Percentiles rank a stretch among this genome's conserved stretches.
These are phyloP conservation scores for Truncatella angustata DNA, from an alignment of 2,329 filamentous ascomycete genomes.

Conservation along the genomic window DNA sequence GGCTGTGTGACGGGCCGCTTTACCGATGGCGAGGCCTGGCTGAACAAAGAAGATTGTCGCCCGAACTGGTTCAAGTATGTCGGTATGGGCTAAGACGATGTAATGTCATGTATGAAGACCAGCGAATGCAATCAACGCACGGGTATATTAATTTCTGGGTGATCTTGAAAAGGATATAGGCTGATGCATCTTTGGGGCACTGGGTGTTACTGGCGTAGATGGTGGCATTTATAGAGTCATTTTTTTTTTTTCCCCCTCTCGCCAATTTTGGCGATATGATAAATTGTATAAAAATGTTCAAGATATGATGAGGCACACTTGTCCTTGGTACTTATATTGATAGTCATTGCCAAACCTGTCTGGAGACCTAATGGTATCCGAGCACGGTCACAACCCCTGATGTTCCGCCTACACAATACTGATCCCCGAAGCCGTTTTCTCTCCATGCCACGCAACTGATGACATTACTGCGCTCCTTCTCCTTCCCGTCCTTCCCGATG, in stretches of 20 bases:
- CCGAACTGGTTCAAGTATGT: slow-evolving; percentile 97
- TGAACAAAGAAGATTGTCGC: slow-evolving; percentile 89
- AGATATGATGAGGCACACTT: too few relatives aligned
- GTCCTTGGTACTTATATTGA: too few relatives aligned
- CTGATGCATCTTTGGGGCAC: slow-evolving; percentile 11
- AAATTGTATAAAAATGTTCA: slow-evolving; percentile 9
- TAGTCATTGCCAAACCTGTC: too few relatives aligned
- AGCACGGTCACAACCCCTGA: slow-evolving; percentile 66
- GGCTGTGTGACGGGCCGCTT: slow-evolving; percentile 85
- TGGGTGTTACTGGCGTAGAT: slow-evolving; percentile 12
- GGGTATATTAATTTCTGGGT: slow-evolving; percentile 24
- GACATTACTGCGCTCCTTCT: slow-evolving; percentile 58
- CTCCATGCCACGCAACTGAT: slow-evolving; percentile 64
- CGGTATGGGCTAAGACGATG: slow-evolving; percentile 63
- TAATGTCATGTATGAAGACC: slow-evolving; percentile 7
- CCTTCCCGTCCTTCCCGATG: slow-evolving; percentile 58
- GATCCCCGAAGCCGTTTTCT: slow-evolving; percentile 59
- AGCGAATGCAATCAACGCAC: slow-evolving; percentile 16
- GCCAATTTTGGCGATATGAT: slow-evolving; percentile 6
- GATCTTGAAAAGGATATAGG: slow-evolving; percentile 12
- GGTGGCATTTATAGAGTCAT: slow-evolving; percentile 12
- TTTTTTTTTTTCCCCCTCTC: too few relatives aligned
- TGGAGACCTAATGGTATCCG: slow-evolving; percentile 34
- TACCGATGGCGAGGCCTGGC: slow-evolving; percentile 81
- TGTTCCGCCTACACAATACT: slow-evolving; percentile 65